These are phyloP conservation scores for Sporopachydermia lactativora DNA, from an alignment of 805 yeast genomes.

Conservation along the genomic window DNA sequence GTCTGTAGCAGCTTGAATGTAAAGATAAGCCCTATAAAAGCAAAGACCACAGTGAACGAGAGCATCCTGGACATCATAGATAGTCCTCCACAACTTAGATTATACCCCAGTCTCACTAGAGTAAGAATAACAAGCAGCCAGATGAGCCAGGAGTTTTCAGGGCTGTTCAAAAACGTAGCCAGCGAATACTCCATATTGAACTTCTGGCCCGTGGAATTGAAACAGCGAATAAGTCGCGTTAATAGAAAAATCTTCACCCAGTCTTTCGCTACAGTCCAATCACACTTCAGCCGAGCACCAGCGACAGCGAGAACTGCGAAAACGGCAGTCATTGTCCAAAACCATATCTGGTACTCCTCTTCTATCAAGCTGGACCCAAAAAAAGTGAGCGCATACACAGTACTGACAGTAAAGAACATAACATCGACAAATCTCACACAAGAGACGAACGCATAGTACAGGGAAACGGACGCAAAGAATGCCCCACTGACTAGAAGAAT, in stretches of 20 bases:
- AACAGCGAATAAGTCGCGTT: constrained; percentile 53
- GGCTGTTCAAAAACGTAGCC: constrained; percentile 25
- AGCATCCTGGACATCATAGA: constrained; percentile 16
- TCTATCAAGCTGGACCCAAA: constrained; percentile 88
- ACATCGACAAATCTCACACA: constrained; percentile 8
- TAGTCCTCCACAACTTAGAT: constrained; percentile 15
- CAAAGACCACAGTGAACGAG: constrained; percentile 32
- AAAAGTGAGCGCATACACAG: constrained; percentile 37
- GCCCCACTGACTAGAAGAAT: constrained; percentile 20
- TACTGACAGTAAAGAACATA: not conserved
- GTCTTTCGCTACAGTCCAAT: not conserved
- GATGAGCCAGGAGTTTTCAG: constrained; percentile 18
- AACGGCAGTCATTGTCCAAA: constrained; percentile 49
- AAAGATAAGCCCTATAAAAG: constrained; percentile 31
- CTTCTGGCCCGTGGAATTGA: constrained; percentile 90
- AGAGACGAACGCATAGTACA: constrained; percentile 12
- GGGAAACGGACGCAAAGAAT: constrained; percentile 17
- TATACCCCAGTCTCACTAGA: constrained; percentile 18
- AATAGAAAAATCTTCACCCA: constrained; percentile 17
- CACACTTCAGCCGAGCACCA: constrained; percentile 3
- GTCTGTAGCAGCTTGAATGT: constrained; percentile 43
- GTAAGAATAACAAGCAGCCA: constrained; percentile 38
- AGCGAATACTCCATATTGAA: constrained; percentile 37
- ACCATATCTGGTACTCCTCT: constrained; percentile 96
- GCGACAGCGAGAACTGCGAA: constrained; percentile 12